These are phyloP conservation scores for Musa troglodytarum DNA, from an alignment of 176 grass and related monocot species.

Conservation along the genomic window DNA sequence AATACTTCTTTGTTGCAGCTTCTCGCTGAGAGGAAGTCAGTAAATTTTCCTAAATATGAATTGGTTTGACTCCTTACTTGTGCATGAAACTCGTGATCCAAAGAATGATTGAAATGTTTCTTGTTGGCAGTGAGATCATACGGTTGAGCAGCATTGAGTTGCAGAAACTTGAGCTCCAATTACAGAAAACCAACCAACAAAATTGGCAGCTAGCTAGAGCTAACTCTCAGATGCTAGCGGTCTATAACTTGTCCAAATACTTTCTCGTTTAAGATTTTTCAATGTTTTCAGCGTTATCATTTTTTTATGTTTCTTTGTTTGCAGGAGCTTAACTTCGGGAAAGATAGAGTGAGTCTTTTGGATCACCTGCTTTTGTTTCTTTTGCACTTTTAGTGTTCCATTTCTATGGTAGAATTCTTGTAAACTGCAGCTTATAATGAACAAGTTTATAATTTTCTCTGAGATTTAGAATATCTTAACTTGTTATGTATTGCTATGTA, in stretches of 20 bases:
- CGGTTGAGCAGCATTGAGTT: slow-evolving; percentile 18
- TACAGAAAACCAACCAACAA: slow-evolving; percentile 33
- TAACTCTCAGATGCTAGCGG: slow-evolving; percentile 47
- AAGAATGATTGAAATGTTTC: neutral
- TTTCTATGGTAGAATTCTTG: neutral
- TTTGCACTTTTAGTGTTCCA: neutral
- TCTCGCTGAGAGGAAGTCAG: slow-evolving; percentile 42
- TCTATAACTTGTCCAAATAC: slow-evolving; percentile 15
- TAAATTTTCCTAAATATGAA: neutral
- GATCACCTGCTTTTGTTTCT: neutral
- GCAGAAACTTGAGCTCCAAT: slow-evolving; percentile 32
- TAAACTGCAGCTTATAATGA: neutral
- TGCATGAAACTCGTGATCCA: neutral
- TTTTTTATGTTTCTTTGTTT: slow-evolving; percentile 13
- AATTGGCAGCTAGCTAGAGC: slow-evolving; percentile 36
- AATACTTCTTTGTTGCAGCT: slow-evolving; percentile 25
- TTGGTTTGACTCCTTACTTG: neutral
- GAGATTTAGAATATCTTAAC: neutral
- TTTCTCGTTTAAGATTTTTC: neutral
- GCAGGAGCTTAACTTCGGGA: slow-evolving; percentile 13
- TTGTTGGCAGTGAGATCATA: slow-evolving; percentile 36
- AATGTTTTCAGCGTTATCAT: neutral
- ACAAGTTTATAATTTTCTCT: neutral
- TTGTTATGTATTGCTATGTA: neutral
- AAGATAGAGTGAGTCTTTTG: slow-evolving; percentile 10